Conservation (phyloP, 345 rosid genomes). For the Hirschfeldia incana region DNA sequence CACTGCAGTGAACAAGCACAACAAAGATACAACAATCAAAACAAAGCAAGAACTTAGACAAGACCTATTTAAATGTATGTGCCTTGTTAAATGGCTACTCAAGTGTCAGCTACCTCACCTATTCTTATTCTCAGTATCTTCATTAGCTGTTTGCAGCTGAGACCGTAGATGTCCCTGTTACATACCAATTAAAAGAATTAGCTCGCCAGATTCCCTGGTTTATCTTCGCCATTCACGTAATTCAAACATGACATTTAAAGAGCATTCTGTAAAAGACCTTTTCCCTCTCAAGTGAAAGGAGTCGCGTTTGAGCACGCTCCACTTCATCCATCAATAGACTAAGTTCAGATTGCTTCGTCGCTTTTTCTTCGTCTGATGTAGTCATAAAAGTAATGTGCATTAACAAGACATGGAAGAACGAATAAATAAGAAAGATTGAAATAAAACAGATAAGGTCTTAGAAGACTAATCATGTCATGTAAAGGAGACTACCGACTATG, state of each 20-base stretch:
- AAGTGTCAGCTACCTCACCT: constrained; percentile 49
- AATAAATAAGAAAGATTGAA: constrained; percentile 9
- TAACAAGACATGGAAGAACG: constrained; percentile 21
- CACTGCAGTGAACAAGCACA: constrained; percentile 49
- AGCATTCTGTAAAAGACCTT: constrained; percentile 51
- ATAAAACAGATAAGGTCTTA: background rate
- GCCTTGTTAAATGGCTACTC: constrained; percentile 8
- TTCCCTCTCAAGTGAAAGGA: constrained; percentile 94
- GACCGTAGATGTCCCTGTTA: constrained; percentile 80
- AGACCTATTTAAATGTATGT: background rate
- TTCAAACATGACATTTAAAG: constrained; percentile 19
- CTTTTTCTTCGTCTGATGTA: constrained; percentile 83
- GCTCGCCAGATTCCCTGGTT: background rate
- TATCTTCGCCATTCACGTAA: background rate
- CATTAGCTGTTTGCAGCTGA: constrained; percentile 86
- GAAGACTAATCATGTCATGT: background rate
- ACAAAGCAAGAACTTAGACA: constrained; percentile 6
- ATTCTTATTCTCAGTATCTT: constrained; percentile 66
- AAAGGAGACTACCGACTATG: constrained; percentile 10
- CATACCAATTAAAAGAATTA: constrained; percentile 28
- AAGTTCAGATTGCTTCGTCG: constrained; percentile 94
- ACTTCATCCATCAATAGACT: constrained; percentile 98
- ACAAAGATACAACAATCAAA: background rate
- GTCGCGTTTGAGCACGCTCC: constrained; percentile 96
- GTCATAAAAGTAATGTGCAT: constrained; percentile 16